Evolutionary conservation across 306 rosid genomes (phyloP), one percentile per base, ranked within the genome.

Genomic region (Trifolium dubium): DNA sequence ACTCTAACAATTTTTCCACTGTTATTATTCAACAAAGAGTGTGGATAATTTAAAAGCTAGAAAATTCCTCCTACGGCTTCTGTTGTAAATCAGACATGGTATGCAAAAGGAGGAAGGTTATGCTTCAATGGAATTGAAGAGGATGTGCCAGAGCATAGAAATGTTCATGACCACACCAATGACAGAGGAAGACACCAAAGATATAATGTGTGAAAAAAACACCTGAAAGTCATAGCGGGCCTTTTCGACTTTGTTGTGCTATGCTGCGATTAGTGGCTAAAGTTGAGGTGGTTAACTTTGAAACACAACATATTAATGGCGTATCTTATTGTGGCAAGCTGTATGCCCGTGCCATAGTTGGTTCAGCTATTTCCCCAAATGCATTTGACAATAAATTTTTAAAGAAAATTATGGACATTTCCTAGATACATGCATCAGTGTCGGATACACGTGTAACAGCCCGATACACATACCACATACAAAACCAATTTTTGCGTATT

Each of bases 331-430:
- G 18, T 63, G 43, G 17, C 37, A 4, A 37, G 51, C 30, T 6
- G 12, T 50, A 49, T 17, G 29, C 5, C 12, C 8, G 30, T 31
- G 7, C 3, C 51, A 6, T 28, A 13, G 46, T 9, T 32, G 62
- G 46, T 50, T 69, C 17, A 69, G 31, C 31, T 34, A 43, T n/a
- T 56, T 18, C 75, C 54, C 75, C 65, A 71, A 39, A 53, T 28
- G 37, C 19, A 54, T 71, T 19, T 7, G 51, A 37, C 53, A 5
- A 18, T 55, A 9, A 55, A 39, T 6, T 71, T 35, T 39, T 10
- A 34, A 34, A 1, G 5, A 12, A 14, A 9, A 35, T 8, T 41
- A 65, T 37, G 23, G 67, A 56, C 10, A 71, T n/a, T 55, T 58
- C 41, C 67, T 71, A 43, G 10, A 56, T 47, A 32, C 41, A 35